Percentiles rank a stretch among this genome's conserved stretches.
Conservation (phyloP, 2,329 filamentous ascomycete genomes). For the Epicoccum nigrum region DNA sequence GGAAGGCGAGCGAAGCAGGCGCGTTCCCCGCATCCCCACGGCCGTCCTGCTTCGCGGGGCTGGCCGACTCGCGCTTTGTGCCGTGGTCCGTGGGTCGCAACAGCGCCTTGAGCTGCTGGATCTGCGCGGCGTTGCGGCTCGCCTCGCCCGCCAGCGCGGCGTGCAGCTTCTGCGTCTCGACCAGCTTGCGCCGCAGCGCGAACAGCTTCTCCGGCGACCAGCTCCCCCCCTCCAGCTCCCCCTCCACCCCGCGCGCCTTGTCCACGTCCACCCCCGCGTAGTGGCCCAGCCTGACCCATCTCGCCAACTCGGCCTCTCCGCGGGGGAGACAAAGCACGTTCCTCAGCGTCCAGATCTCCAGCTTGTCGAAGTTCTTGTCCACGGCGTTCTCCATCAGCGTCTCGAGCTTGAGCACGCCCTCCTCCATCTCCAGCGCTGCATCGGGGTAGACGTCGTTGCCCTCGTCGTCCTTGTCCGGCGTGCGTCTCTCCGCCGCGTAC, state of each 20-base stretch:
- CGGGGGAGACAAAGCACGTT: conserved; percentile 66
- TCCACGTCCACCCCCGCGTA: conserved; percentile 67
- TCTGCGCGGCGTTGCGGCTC: conserved; percentile 72
- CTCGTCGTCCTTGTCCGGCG: conserved; percentile 52
- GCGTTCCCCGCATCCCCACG: background rate
- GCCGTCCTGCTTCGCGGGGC: background rate
- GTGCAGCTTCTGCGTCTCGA: conserved; percentile 80
- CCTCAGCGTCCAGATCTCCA: conserved; percentile 80
- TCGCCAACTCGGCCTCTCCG: conserved; percentile 62
- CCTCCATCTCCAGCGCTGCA: conserved; percentile 76
- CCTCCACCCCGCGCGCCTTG: background rate
- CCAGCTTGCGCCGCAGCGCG: conserved; percentile 73
- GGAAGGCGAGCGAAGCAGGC: conserved; percentile 59
- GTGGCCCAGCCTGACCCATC: conserved; percentile 82
- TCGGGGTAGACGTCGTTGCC: conserved; percentile 54
- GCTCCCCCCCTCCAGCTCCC: background rate
- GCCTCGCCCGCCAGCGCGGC: conserved; percentile 72
- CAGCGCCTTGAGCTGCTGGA: conserved; percentile 67
- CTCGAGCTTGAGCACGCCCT: conserved; percentile 65
- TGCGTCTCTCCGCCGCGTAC: conserved; percentile 54
- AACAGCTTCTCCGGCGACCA: conserved; percentile 68
- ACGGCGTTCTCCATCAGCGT: conserved; percentile 57
- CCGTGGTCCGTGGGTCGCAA: conserved; percentile 46
- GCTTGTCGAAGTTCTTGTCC: conserved; percentile 58
- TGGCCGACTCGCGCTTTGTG: conserved; percentile 2